Conservation (phyloP, 2,329 filamentous ascomycete species). For the Dactylonectria macrodidyma region DNA sequence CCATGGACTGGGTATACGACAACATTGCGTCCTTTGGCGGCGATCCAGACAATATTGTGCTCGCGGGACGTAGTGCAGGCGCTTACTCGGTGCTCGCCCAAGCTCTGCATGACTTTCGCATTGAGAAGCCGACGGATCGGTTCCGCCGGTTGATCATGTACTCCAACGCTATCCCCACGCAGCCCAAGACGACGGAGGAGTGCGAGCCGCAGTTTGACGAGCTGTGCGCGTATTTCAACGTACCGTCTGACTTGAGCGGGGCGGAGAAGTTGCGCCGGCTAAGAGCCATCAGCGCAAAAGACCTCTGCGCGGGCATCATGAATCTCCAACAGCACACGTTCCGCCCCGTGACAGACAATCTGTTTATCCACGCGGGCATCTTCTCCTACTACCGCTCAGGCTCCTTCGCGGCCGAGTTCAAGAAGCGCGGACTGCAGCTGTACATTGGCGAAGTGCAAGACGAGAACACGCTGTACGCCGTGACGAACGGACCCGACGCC, state of each 20-base stretch:
- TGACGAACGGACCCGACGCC: conserved; percentile 24
- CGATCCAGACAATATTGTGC: conserved; percentile 21
- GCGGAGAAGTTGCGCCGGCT: conserved; percentile 10
- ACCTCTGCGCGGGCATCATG: conserved; percentile 26
- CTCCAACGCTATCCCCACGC: conserved; percentile 31
- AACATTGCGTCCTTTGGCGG: conserved; percentile 29
- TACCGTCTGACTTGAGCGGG: not conserved
- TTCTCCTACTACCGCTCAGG: conserved; percentile 25
- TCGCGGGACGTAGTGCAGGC: conserved; percentile 30
- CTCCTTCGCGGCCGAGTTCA: conserved; percentile 35
- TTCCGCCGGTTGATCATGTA: conserved; percentile 29
- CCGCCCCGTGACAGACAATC: conserved; percentile 28
- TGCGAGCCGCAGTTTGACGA: conserved; percentile 28
- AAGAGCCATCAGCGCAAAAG: conserved; percentile 12
- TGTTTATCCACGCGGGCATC: conserved; percentile 29
- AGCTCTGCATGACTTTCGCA: conserved; percentile 26
- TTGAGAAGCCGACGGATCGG: not conserved
- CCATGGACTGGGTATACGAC: conserved; percentile 29
- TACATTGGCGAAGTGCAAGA: conserved; percentile 30
- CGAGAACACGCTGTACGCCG: conserved; percentile 31
- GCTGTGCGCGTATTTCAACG: conserved; percentile 24
- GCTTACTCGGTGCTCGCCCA: conserved; percentile 31
- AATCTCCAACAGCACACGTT: conserved; percentile 31
- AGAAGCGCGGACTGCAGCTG: conserved; percentile 18
- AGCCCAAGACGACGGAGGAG: conserved; percentile 25